phyloP scores from a whole-genome alignment of 2,329 filamentous ascomycete species.

The Metarhizium rileyi region DNA sequence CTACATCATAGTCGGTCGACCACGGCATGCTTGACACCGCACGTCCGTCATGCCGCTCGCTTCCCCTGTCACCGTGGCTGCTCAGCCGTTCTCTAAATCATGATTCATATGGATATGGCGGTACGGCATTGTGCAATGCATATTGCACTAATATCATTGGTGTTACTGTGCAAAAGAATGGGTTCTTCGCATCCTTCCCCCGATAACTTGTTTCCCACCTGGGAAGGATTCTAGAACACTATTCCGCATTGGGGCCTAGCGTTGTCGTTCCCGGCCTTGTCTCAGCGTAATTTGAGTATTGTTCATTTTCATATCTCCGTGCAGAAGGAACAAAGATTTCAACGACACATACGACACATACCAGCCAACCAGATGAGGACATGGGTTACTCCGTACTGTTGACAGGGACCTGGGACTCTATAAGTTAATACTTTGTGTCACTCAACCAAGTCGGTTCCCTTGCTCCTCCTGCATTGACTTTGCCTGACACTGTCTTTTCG shows the following conservation, averaged over 20 bases:
- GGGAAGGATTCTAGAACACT: constrained; percentile 1
- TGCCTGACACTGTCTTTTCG: background rate
- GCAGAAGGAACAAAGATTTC: background rate
- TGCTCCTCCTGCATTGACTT: background rate
- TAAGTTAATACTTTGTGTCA: background rate
- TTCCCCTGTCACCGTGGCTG: too few relatives aligned
- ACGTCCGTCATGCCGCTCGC: too few relatives aligned
- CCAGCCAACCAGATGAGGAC: background rate
- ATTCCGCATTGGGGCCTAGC: background rate
- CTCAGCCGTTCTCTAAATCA: background rate
- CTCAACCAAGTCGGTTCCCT: background rate
- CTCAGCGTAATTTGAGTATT: constrained; percentile 1
- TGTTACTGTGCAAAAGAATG: background rate
- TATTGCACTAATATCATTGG: background rate
- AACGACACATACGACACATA: background rate
- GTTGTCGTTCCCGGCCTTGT: background rate
- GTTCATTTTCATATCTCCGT: background rate
- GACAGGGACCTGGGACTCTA: background rate
- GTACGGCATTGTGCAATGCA: background rate
- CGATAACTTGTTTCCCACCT: background rate
- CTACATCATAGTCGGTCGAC: too few relatives aligned
- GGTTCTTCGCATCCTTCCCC: background rate
- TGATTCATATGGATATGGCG: too few relatives aligned
- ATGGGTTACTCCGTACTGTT: background rate
- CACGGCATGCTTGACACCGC: too few relatives aligned